Evolutionary conservation across 805 yeast genomes (phyloP).

Genomic region (Monosporozyma yasuniensis): DNA sequence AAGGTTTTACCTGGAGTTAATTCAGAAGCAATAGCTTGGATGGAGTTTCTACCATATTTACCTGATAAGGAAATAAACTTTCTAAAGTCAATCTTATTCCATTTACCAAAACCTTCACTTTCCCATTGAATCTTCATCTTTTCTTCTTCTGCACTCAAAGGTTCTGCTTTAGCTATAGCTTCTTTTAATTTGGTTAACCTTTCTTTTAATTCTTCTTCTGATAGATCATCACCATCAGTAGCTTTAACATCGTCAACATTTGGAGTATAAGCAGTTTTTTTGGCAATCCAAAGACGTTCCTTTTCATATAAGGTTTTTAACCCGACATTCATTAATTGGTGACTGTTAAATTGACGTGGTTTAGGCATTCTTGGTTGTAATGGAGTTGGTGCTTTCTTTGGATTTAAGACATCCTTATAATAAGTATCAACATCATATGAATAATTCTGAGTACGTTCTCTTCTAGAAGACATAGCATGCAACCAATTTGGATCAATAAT

Average conservation of each 20-base stretch:
- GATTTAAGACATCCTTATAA: slow-evolving; percentile 70
- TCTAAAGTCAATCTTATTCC: slow-evolving; percentile 84
- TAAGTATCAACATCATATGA: slow-evolving; percentile 84
- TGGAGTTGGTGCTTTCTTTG: slow-evolving; percentile 39
- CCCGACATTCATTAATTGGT: slow-evolving; percentile 77
- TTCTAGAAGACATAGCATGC: slow-evolving; percentile 57
- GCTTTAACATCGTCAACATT: slow-evolving; percentile 44
- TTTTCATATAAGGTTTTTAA: slow-evolving; percentile 67
- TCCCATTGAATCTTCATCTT: slow-evolving; percentile 50
- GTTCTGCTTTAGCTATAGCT: slow-evolving; percentile 66
- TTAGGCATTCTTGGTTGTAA: slow-evolving; percentile 79
- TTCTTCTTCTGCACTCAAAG: slow-evolving; percentile 77
- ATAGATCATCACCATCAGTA: slow-evolving; percentile 31
- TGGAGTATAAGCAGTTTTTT: slow-evolving; percentile 61
- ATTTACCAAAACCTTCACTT: slow-evolving; percentile 62
- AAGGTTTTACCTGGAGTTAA: slow-evolving; percentile 65
- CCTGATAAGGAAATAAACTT: slow-evolving; percentile 68
- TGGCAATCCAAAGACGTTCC: slow-evolving; percentile 71
- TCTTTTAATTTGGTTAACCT: slow-evolving; percentile 53
- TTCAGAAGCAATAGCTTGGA: slow-evolving; percentile 64
- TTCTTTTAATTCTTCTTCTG: slow-evolving; percentile 35
- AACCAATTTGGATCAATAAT: slow-evolving; percentile 60
- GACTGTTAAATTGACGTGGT: slow-evolving; percentile 75
- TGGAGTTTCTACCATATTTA: slow-evolving; percentile 76
- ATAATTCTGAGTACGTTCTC: slow-evolving; percentile 58